Evolutionary conservation across 257 asterid species (phyloP).

Genomic region (Osmanthus fragrans): DNA sequence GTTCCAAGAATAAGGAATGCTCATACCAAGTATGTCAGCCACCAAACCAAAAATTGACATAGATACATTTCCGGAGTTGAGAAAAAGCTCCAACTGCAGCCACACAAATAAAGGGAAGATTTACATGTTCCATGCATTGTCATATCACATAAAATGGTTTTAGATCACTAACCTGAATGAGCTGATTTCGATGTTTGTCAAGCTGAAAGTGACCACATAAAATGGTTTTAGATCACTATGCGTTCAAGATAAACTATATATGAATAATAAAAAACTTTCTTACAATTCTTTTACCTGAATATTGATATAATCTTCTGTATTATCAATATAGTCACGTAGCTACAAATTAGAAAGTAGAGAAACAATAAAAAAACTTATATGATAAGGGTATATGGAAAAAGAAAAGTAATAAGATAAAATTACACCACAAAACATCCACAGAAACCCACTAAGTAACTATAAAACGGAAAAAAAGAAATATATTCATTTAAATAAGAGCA

Average conservation of each 20-base stretch:
- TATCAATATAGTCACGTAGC: slow-evolving; percentile 91
- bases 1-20: slow-evolving; percentile 88
- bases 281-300: slow-evolving; percentile 62
- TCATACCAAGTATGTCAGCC: slow-evolving; percentile 85
- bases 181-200: slow-evolving; percentile 93
- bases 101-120: neutral
- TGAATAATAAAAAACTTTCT: neutral
- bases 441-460: no score
- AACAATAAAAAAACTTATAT: neutral
- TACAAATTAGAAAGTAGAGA: slow-evolving; percentile 32
- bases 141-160: neutral
- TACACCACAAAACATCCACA: no score
- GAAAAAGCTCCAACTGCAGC: slow-evolving; percentile 85
- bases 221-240: slow-evolving; percentile 9
- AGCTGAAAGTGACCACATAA: slow-evolving; percentile 51
- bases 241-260: neutral
- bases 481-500: no score
- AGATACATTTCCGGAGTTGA: slow-evolving; percentile 77
- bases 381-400: neutral
- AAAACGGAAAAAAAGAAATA: no score
- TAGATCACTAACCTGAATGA: slow-evolving; percentile 64
- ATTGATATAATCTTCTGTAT: slow-evolving; percentile 93
- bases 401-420: neutral
- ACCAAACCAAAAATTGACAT: slow-evolving; percentile 60
- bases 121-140: neutral